These are phyloP conservation scores for Colletotrichum orbiculare DNA, from an alignment of 2,329 filamentous ascomycete genomes.

Conservation along the genomic window DNA sequence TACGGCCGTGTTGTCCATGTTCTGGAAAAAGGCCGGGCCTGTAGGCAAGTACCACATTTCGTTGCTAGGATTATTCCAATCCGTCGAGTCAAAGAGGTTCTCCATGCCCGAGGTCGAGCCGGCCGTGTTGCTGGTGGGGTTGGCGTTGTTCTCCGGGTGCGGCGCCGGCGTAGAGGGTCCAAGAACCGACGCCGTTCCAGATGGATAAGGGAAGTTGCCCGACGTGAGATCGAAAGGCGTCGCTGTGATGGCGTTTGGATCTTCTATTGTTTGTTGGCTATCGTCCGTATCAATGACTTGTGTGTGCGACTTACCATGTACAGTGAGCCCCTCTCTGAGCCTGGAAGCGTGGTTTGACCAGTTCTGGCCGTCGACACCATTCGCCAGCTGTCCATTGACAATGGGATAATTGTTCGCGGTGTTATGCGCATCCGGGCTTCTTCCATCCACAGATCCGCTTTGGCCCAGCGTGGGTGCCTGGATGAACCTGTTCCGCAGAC, in stretches of 20 bases:
- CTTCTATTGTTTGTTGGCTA: slow-evolving; percentile 24
- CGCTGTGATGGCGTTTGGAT: slow-evolving; percentile 63
- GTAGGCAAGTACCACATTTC: slow-evolving; percentile 77
- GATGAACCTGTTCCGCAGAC: slow-evolving; percentile 79
- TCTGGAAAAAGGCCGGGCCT: slow-evolving; percentile 73
- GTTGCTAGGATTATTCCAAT: slow-evolving; percentile 65
- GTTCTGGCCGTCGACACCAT: slow-evolving; percentile 29
- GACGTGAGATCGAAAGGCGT: slow-evolving; percentile 70
- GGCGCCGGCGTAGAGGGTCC: slow-evolving; percentile 62
- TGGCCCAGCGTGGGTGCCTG: slow-evolving; percentile 65
- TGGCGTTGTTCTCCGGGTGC: slow-evolving; percentile 44
- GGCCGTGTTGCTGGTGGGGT: slow-evolving; percentile 41
- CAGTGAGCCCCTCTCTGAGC: slow-evolving; percentile 53
- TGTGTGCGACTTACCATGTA: slow-evolving; percentile 47
- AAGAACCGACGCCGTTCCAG: slow-evolving; percentile 58
- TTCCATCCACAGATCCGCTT: slow-evolving; percentile 51
- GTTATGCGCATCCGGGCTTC: slow-evolving; percentile 51
- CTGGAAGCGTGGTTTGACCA: slow-evolving; percentile 51
- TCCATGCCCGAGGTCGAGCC: slow-evolving; percentile 38
- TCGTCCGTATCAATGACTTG: slow-evolving; percentile 27
- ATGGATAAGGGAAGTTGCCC: slow-evolving; percentile 65
- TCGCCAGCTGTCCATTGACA: slow-evolving; percentile 20
- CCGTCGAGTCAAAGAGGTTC: slow-evolving; percentile 58
- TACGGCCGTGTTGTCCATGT: slow-evolving; percentile 69
- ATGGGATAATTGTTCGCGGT: slow-evolving; percentile 37